Evolutionary conservation across 2,329 filamentous ascomycete genomes (phyloP), one percentile per base, ranked within the genome.

Genomic region (Magnaporthales sp.): DNA sequence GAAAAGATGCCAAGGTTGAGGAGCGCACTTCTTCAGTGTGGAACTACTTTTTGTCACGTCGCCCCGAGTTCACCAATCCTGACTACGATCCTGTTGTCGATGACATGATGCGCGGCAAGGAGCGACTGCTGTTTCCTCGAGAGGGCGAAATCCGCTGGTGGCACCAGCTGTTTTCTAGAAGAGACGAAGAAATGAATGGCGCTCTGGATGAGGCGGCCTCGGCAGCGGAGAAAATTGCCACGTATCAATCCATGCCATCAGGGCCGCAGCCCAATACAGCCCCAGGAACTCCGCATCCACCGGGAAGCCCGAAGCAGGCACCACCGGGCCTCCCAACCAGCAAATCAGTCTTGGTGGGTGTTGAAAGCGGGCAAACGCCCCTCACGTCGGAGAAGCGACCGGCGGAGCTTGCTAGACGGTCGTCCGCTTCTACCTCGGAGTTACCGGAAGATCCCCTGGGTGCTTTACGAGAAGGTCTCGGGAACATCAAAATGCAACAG

Each of bases 121-220:
- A 97, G 75, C 85, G 93, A 4, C 85, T 99, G 8, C 83, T 99
- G 15, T 91, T 98, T 70, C 94, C 95, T 0, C 83, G 85, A 3
- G 80, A 90, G 1, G 85, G 86, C 13, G 89, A 96, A 69, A 86
- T 95, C n/a, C 86, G 92, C 68, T 99, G 95, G 95, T 99, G 95
- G 95, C 84, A 89, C 70, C 91, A 95, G 73, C 80, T 90, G 1
- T 99, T 97, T 77, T 92, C 92, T 62, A 86, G 93, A 32, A 89
- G 89, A 2, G 92, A 97, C 71, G 87, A 90, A 66, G 95, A 99
- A 75, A 98, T 99, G 94, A 99, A 99, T 72, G 87, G 86, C 0
- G 80, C 84, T 46, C 78, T 87, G 11, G 82, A 86, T 71, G 79
- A 81, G 7, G 83, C 82, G 3, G 82, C 83, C 19, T 81, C 82